phyloP scores from a whole-genome alignment of 805 yeast species.

The Ogataea nitratoaversa region DNA sequence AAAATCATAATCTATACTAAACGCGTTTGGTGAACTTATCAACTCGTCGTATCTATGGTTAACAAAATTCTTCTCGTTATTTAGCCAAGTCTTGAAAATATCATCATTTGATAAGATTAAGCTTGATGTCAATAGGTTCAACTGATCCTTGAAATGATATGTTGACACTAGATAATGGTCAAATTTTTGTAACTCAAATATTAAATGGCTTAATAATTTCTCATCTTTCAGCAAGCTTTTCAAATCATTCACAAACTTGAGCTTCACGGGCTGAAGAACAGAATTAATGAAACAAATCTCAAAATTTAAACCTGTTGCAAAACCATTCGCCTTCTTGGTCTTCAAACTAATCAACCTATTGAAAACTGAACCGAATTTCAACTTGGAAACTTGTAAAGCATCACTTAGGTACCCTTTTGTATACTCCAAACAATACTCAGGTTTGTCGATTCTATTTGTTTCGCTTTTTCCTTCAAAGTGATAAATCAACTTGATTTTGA shows the following conservation, averaged over 20 bases:
- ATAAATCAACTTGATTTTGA: conserved; percentile 48
- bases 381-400: conserved; percentile 26
- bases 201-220: conserved; percentile 51
- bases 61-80: conserved; percentile 50
- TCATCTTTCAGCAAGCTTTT: conserved; percentile 31
- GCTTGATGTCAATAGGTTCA: conserved; percentile 24
- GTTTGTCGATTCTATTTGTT: conserved; percentile 62
- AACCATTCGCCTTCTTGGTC: neutral
- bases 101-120: conserved; percentile 24
- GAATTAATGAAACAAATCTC: conserved; percentile 41
- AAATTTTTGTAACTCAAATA: conserved; percentile 53
- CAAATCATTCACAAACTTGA: conserved; percentile 35
- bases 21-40: conserved; percentile 43
- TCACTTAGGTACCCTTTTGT: conserved; percentile 37
- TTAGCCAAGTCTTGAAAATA: conserved; percentile 46
- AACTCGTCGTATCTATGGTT: conserved; percentile 49
- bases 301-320: conserved; percentile 14
- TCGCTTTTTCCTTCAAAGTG: conserved; percentile 56
- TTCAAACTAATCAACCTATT: conserved; percentile 2
- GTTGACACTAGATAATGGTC: conserved; percentile 44
- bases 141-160: conserved; percentile 31
- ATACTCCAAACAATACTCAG: conserved; percentile 65
- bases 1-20: conserved; percentile 55
- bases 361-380: conserved; percentile 29
- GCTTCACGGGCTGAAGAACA: conserved; percentile 41